Evolutionary conservation across 2,329 filamentous ascomycete species (phyloP), one percentile per base, ranked within the genome.

Genomic region (Thelonectria blattea): DNA sequence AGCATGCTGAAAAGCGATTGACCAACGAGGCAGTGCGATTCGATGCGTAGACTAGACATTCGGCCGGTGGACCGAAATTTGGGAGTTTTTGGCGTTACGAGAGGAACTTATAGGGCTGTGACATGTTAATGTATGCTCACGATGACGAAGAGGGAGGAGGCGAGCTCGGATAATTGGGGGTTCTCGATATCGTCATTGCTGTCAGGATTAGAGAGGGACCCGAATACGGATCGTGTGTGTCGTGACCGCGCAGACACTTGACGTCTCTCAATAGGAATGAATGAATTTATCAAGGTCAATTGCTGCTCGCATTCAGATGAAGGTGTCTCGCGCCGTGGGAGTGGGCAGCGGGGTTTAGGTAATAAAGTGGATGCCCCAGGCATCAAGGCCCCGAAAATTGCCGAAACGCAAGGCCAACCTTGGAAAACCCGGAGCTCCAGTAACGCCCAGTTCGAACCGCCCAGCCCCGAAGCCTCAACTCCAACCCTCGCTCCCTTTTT

Each of bases 1-100:
- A 98, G 92, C 76, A 99, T 99, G 93, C 79, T 98, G 80, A 89
- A 89, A 79, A 97, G 93, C 73, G 95, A 98, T 75, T 96, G 71
- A 83, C 62, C 51, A 62, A 62, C 54, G 43, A 60, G 52, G 17
- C 49, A 51, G 4, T n/a, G 54, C 50, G 41, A 24, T 30, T 45
- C 22, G n/a, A 45, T 5, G 34, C 15, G 34, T 37, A 37, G 34
- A 37, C 34, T 37, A 37, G 34, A 37, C 34, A 37, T 12, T 37
- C 34, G 12, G 45, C 48, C 39, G 48, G 46, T 56, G 20, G 60
- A 52, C 59, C 58, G 58, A 58, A 46, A 55, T 58, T 27, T 48
- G 58, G 58, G 68, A 63, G 63, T 65, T 70, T 68, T 58, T 47
- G 60, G 60, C 56, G 60, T 62, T 59, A 46, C 27, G 52, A 42